Evolutionary conservation across 2,329 filamentous ascomycete species (phyloP).

Genomic region (Trichoderma brevicompactum): DNA sequence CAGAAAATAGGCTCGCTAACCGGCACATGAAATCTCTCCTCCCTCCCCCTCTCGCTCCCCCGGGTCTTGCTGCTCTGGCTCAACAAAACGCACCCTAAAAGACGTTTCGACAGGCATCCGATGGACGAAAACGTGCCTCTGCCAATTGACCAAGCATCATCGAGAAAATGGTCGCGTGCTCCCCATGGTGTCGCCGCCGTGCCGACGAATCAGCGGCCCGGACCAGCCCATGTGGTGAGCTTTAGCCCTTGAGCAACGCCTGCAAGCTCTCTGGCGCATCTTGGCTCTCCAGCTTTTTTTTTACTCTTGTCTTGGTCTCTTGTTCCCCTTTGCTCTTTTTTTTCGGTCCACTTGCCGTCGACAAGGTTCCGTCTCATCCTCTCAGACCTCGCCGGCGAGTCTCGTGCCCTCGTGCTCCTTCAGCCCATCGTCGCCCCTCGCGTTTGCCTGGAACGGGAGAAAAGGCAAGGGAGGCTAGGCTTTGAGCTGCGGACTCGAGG

Average conservation of each 20-base stretch:
- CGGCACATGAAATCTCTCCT: background rate
- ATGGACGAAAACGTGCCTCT: constrained; percentile 20
- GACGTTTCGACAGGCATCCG: too few species aligned
- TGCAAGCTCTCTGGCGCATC: constrained; percentile 18
- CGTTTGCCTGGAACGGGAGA: background rate
- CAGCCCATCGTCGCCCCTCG: background rate
- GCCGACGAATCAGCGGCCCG: constrained; percentile 42
- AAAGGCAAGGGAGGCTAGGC: too few species aligned
- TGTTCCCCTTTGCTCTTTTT: background rate
- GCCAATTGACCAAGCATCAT: constrained; percentile 50
- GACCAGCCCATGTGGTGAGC: constrained; percentile 42
- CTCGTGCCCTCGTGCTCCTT: constrained; percentile 22
- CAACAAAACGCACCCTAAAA: background rate
- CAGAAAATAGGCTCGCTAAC: background rate
- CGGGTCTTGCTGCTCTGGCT: background rate
- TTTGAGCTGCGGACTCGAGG: too few species aligned
- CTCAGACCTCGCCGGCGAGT: constrained; percentile 25
- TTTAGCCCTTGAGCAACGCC: constrained; percentile 6
- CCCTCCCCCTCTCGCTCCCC: background rate
- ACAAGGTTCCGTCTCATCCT: constrained; percentile 9
- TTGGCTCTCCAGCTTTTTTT: constrained; percentile 7
- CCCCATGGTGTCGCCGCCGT: constrained; percentile 31
- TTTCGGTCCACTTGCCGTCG: constrained; percentile 2
- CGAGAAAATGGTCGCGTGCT: constrained; percentile 51
- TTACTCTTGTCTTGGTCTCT: background rate